Evolutionary conservation across 371 early-diverging fungal genomes (phyloP), one percentile per base, ranked within the genome.

Genomic region (Lichtheimia ornata): DNA sequence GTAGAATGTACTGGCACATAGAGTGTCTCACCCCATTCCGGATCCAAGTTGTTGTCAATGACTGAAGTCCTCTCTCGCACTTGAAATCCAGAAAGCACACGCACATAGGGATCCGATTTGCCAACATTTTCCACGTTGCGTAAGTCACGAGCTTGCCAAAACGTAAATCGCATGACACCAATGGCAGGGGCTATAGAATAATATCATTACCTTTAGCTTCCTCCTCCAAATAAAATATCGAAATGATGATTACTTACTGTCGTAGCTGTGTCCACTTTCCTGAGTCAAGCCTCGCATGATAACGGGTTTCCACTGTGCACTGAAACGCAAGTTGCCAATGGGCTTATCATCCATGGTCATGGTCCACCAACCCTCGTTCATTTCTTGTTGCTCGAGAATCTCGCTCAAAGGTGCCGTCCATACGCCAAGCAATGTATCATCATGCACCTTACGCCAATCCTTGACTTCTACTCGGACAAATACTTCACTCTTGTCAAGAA

Each of bases 21-120:
- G 57, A 85, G 84, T 9, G 85, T 81, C 63, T 94, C 92, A 60
- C 95, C 90, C 94, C 95, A 97, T 56, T 88, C 86, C 0, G 97
- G 97, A 58, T 89, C 85, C 53, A 91, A 67, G 53, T 87, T 88
- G 58, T 83, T 83, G 28, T 85, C 79, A 53, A 93, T 83, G 25
- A 87, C 81, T 45, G 86, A 82, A 4, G 95, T 93, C 24, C 78
- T 70, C n/a, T 81, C 84, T 20, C 83, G 79, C 25, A 79, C 83
- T 69, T 78, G 88, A 61, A 72, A 84, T 14, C 81, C 88, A 11
- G 86, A 72, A 51, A 87, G 81, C 22, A 91, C 82, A 17, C 80
- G 74, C 20, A 92, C 84, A 67, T 91, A 95, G 7, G 96, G 94
- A 63, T 96, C 94, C 6, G 90, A 88, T 61, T 85, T 88, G 55